phyloP scores from a whole-genome alignment of 148 eudicot genomes.

The Polygonum maritimum region DNA sequence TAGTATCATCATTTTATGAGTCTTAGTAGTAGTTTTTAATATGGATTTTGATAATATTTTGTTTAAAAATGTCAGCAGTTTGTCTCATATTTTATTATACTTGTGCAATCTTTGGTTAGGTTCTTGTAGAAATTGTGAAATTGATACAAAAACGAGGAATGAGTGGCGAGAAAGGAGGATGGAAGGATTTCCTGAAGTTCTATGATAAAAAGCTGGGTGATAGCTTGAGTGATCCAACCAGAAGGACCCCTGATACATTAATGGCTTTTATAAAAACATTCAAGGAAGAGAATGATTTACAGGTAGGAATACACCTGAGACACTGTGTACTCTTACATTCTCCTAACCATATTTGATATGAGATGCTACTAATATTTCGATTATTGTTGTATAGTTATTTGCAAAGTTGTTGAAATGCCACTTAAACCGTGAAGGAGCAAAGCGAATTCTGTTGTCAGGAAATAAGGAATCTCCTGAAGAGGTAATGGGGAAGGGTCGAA shows the following conservation, averaged over 20 bases:
- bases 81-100: not conserved
- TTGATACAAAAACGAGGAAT: constrained; percentile 58
- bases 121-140: constrained; percentile 66
- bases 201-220: constrained; percentile 63
- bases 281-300: constrained; percentile 43
- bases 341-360: not conserved
- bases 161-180: constrained; percentile 67
- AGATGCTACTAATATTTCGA: not conserved
- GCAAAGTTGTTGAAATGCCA: constrained; percentile 37
- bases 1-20: not conserved
- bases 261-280: constrained; percentile 65
- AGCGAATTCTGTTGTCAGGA: constrained; percentile 23
- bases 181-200: constrained; percentile 70
- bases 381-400: constrained; percentile 39
- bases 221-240: constrained; percentile 75
- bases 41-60: not conserved
- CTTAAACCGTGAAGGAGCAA: constrained; percentile 31
- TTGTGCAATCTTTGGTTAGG: constrained; percentile 23
- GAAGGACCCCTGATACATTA: constrained; percentile 38
- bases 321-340: constrained; percentile 6
- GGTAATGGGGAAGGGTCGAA: constrained; percentile 30
- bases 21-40: not conserved
- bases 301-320: constrained; percentile 25
- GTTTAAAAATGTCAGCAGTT: not conserved
- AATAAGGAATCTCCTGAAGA: constrained; percentile 58